Percentiles rank a stretch among this genome's conserved stretches.
Evolutionary conservation across 768 basidiomycete genomes (phyloP).

Genomic region (Panellus pusillus): DNA sequence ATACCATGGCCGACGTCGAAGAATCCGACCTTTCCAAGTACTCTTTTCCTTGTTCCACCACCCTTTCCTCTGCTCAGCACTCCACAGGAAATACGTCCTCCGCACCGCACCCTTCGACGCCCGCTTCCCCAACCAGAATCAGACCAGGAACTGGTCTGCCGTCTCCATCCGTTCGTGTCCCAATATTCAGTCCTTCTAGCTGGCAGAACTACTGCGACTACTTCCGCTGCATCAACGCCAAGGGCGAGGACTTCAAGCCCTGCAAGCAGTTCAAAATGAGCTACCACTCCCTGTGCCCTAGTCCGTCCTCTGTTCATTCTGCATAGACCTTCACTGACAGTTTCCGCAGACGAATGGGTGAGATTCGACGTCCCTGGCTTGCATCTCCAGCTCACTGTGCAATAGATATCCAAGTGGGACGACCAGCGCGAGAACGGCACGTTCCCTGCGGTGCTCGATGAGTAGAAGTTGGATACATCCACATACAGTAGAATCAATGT

Average conservation of each 20-base stretch:
- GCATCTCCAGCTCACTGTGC: not conserved
- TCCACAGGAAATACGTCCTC: conserved; percentile 75
- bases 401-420: conserved; percentile 84
- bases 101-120: conserved; percentile 97
- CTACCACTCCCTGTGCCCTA: conserved; percentile 96
- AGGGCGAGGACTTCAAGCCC: conserved; percentile 97
- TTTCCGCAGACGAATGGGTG: conserved; percentile 86
- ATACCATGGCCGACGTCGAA: conserved; percentile 59
- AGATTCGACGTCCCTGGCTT: conserved; percentile 15
- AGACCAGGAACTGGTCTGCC: conserved; percentile 91
- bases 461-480: conserved; percentile 8
- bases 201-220: conserved; percentile 98
- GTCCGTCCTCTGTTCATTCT: conserved; percentile 52
- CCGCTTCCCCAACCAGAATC: conserved; percentile 89
- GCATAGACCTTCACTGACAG: conserved; percentile 5
- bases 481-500: too few relatives aligned
- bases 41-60: not conserved
- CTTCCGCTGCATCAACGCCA: conserved; percentile 95
- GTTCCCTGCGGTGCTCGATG: conserved; percentile 88
- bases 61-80: conserved; percentile 18
- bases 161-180: conserved; percentile 1
- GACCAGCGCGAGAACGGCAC: conserved; percentile 92
- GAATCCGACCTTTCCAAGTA: conserved; percentile 56
- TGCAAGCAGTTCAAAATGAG: conserved; percentile 98
- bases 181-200: conserved; percentile 36